Conservation (phyloP, 1,284 basidiomycete species). For the Malassezia equina region DNA sequence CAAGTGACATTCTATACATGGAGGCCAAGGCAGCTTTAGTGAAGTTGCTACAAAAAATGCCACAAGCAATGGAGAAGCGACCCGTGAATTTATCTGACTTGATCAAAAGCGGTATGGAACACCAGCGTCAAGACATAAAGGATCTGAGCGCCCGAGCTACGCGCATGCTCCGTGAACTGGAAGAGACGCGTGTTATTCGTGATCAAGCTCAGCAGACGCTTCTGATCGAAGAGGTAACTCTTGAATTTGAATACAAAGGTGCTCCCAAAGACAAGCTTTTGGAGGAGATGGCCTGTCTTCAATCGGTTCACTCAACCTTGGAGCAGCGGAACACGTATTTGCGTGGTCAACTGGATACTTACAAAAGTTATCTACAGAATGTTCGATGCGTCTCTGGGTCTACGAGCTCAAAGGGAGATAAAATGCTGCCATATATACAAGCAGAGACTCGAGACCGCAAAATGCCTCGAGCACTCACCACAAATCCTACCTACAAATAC, state of each 20-base stretch:
- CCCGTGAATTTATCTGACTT: constrained; percentile 85
- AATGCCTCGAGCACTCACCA: neutral
- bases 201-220: constrained; percentile 72
- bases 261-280: constrained; percentile 92
- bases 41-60: constrained; percentile 71
- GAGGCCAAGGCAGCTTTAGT: constrained; percentile 99
- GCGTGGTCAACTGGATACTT: constrained; percentile 89
- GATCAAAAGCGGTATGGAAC: constrained; percentile 52
- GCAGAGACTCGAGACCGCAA: neutral
- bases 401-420: neutral
- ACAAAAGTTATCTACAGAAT: constrained; percentile 98
- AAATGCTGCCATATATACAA: neutral
- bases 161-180: constrained; percentile 92
- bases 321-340: constrained; percentile 98
- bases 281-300: constrained; percentile 79
- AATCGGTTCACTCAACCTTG: constrained; percentile 96
- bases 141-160: constrained; percentile 64
- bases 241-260: constrained; percentile 88
- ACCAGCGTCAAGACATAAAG: neutral
- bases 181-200: constrained; percentile 79
- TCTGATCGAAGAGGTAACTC: constrained; percentile 92
- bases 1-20: constrained; percentile 98
- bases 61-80: constrained; percentile 54
- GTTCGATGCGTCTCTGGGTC: constrained; percentile 54
- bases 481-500: neutral